Evolutionary conservation across 306 rosid species (phyloP).

Genomic region (Cyamopsis tetragonoloba): DNA sequence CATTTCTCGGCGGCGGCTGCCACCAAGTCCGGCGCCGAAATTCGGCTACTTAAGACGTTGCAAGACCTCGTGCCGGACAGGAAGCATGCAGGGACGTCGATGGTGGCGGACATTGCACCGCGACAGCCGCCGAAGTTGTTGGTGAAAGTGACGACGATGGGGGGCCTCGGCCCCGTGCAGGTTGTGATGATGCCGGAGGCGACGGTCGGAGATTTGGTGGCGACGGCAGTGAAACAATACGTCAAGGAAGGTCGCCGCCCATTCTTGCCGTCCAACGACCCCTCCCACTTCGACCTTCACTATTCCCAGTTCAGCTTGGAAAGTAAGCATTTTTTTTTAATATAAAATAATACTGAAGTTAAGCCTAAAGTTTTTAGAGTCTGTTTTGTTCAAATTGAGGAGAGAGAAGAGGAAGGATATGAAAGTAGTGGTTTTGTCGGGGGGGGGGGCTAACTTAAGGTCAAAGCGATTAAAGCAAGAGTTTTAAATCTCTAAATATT

Average conservation of each 20-base stretch:
- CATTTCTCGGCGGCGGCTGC: neutral
- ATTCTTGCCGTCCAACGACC: conserved; percentile 44
- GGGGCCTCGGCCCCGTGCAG: conserved; percentile 75
- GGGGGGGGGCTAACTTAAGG: too few relatives aligned
- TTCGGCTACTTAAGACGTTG: conserved; percentile 68
- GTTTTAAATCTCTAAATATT: too few relatives aligned
- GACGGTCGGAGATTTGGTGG: conserved; percentile 51
- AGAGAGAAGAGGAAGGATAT: too few relatives aligned
- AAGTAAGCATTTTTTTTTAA: conserved; percentile 37
- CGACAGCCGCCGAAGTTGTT: conserved; percentile 62
- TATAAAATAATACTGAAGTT: too few relatives aligned
- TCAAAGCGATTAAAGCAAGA: too few relatives aligned
- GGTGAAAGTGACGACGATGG: conserved; percentile 70
- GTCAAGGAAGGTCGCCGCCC: conserved; percentile 84
- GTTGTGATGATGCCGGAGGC: conserved; percentile 57
- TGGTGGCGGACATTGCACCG: conserved; percentile 25
- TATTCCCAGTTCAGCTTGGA: conserved; percentile 93
- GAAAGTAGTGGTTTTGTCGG: too few relatives aligned
- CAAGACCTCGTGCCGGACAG: conserved; percentile 48
- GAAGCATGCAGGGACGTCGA: neutral
- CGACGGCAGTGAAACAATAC: conserved; percentile 46
- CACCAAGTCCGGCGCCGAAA: neutral
- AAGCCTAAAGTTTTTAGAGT: too few relatives aligned
- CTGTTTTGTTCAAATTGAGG: too few relatives aligned
- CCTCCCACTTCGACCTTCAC: conserved; percentile 66